Percentiles rank a stretch among this genome's conserved stretches.
phyloP scores from a whole-genome alignment of 805 yeast species.

The Yarrowia keelungensis region DNA sequence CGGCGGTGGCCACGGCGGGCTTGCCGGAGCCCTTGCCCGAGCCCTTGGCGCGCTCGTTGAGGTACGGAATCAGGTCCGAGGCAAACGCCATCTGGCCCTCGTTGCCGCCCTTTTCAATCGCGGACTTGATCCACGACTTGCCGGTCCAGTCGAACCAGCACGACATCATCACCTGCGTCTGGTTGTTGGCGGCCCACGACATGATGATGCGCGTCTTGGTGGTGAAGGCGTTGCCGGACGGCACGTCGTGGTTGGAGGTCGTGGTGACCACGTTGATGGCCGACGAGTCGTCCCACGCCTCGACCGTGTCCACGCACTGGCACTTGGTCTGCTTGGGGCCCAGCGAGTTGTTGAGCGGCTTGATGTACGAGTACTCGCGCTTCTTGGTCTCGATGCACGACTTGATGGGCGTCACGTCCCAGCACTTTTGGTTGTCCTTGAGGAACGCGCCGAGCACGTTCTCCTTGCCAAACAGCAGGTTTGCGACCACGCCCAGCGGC shows the following conservation, averaged over 20 bases:
- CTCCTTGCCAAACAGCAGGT: slow-evolving; percentile 71
- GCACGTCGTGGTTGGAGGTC: slow-evolving; percentile 90
- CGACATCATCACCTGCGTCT: slow-evolving; percentile 67
- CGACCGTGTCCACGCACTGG: slow-evolving; percentile 67
- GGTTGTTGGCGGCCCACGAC: slow-evolving; percentile 74
- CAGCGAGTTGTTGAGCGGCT: slow-evolving; percentile 77
- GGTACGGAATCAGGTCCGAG: slow-evolving; percentile 55
- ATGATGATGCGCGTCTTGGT: slow-evolving; percentile 75
- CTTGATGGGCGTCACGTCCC: slow-evolving; percentile 37
- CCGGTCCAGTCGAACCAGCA: slow-evolving; percentile 88
- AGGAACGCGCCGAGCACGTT: slow-evolving; percentile 54
- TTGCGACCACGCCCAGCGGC: slow-evolving; percentile 79
- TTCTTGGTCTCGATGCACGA: slow-evolving; percentile 45
- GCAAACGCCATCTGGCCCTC: slow-evolving; percentile 79
- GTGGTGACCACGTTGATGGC: slow-evolving; percentile 67
- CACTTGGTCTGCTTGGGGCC: slow-evolving; percentile 95
- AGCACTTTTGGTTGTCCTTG: slow-evolving; percentile 41
- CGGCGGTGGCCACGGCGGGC: slow-evolving; percentile 27
- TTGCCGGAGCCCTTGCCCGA: slow-evolving; percentile 21
- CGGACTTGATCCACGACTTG: slow-evolving; percentile 86
- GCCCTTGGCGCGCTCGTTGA: slow-evolving; percentile 48
- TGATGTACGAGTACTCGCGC: slow-evolving; percentile 66
- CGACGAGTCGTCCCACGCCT: slow-evolving; percentile 59
- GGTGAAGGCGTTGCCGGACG: slow-evolving; percentile 83
- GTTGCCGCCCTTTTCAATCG: slow-evolving; percentile 83